phyloP scores from a whole-genome alignment of 1,284 basidiomycete species.

The Volvariella volvacea region DNA sequence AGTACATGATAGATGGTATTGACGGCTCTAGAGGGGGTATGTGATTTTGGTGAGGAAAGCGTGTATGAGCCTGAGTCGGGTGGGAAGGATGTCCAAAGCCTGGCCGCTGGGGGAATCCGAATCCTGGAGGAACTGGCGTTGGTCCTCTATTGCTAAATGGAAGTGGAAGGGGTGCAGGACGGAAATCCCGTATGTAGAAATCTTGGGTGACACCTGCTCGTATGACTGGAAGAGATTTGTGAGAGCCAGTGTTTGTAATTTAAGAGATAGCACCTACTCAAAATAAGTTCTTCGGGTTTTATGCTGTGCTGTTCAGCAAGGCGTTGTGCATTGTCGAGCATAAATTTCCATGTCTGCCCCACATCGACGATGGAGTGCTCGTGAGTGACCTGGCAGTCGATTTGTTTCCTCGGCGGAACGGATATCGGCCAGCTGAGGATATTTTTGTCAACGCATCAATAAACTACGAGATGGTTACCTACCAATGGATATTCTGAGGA shows the following conservation, averaged over 20 bases:
- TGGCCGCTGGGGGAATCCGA: constrained; percentile 8
- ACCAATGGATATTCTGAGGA: constrained; percentile 33
- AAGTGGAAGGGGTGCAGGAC: constrained; percentile 4
- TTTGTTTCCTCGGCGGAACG: constrained; percentile 27
- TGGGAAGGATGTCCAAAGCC: constrained; percentile 5
- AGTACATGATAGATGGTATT: constrained; percentile 27
- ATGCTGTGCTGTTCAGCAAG: constrained; percentile 28
- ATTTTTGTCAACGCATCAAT: background rate
- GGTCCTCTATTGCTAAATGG: background rate
- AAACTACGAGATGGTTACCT: constrained; percentile 8
- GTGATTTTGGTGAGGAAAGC: background rate
- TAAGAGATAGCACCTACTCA: constrained; percentile 26
- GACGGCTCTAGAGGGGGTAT: constrained; percentile 11
- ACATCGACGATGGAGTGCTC: constrained; percentile 21
- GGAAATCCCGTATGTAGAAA: constrained; percentile 28
- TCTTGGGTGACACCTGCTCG: constrained; percentile 28
- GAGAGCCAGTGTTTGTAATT: no score
- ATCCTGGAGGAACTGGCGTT: constrained; percentile 2
- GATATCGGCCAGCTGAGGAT: constrained; percentile 41
- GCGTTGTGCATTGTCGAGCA: constrained; percentile 27
- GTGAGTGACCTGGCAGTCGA: constrained; percentile 32
- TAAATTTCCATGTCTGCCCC: constrained; percentile 36
- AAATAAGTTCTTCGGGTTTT: constrained; percentile 35
- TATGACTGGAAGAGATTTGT: no score
- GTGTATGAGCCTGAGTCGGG: background rate